These are phyloP conservation scores for Cercospora janseana DNA, from an alignment of 2,329 filamentous ascomycete species.

Conservation along the genomic window DNA sequence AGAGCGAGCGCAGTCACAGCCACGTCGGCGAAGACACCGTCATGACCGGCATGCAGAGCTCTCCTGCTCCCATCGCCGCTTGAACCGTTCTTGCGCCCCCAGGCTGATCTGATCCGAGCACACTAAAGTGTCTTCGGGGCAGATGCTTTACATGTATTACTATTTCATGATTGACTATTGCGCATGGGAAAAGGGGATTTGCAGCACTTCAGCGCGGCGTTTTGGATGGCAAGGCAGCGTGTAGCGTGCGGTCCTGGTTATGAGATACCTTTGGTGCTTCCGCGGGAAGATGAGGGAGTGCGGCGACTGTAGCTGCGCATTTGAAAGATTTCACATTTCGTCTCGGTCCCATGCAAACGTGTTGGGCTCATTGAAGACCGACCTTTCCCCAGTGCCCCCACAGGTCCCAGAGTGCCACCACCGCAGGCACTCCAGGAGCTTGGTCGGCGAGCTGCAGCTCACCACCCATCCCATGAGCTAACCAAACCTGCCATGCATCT, in stretches of 20 bases:
- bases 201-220: conserved; percentile 20
- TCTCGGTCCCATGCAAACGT: too few species aligned
- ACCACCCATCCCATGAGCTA: background rate
- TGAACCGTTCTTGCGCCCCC: too few species aligned
- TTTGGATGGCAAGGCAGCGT: too few species aligned
- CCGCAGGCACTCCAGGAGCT: conserved; percentile 1
- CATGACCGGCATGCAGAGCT: conserved; percentile 38
- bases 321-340: too few species aligned
- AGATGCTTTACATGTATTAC: background rate
- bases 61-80: conserved; percentile 31
- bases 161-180: background rate
- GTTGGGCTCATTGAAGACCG: too few species aligned
- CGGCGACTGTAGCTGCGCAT: too few species aligned
- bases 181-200: too few species aligned
- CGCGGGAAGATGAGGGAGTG: too few species aligned
- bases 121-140: too few species aligned
- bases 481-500: background rate
- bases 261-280: background rate
- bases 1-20: conserved; percentile 59
- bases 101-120: too few species aligned
- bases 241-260: conserved; percentile 4
- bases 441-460: conserved; percentile 1
- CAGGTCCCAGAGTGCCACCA: background rate
- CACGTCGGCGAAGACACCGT: conserved; percentile 41
- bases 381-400: background rate